These are phyloP conservation scores for Pestalotiopsis sp. DNA, from an alignment of 2,329 filamentous ascomycete genomes.

Conservation along the genomic window DNA sequence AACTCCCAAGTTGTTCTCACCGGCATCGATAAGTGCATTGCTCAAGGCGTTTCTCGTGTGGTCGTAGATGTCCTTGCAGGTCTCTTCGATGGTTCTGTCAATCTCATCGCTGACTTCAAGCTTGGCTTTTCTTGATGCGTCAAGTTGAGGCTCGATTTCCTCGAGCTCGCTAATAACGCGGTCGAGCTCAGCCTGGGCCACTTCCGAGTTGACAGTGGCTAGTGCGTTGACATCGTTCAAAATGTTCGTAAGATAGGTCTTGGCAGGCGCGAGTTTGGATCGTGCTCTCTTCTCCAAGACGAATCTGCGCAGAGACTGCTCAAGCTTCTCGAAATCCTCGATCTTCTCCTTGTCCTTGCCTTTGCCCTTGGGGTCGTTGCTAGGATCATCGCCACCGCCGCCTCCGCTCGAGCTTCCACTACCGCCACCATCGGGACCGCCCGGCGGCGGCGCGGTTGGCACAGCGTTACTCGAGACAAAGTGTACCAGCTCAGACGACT, in stretches of 20 bases:
- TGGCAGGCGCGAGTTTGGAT: slow-evolving; percentile 93
- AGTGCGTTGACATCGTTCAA: slow-evolving; percentile 84
- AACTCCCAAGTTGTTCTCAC: slow-evolving; percentile 78
- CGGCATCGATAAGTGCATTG: slow-evolving; percentile 75
- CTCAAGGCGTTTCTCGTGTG: slow-evolving; percentile 78
- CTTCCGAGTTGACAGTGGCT: slow-evolving; percentile 83
- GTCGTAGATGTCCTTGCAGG: slow-evolving; percentile 83
- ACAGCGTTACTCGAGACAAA: slow-evolving; percentile 98
- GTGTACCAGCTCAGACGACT: slow-evolving; percentile 89
- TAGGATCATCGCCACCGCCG: slow-evolving; percentile 58
- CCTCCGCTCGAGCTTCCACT: slow-evolving; percentile 57
- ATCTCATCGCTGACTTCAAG: slow-evolving; percentile 80
- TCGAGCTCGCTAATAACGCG: slow-evolving; percentile 80
- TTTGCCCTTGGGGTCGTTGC: slow-evolving; percentile 56
- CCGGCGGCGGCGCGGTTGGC: slow-evolving; percentile 67
- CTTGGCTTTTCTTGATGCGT: slow-evolving; percentile 80
- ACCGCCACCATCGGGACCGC: slow-evolving; percentile 57
- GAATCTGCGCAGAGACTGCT: slow-evolving; percentile 86
- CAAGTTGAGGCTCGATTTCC: slow-evolving; percentile 82
- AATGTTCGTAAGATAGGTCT: slow-evolving; percentile 93
- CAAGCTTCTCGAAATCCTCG: slow-evolving; percentile 86
- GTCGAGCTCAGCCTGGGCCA: slow-evolving; percentile 83
- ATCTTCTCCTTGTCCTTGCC: slow-evolving; percentile 86
- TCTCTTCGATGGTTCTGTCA: slow-evolving; percentile 80
- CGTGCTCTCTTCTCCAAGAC: slow-evolving; percentile 94